A percentile compares a stretch with the other conserved stretches of the same genome.
These are phyloP conservation scores for Hirschioporus abietinus DNA, from an alignment of 768 basidiomycete species.

Conservation along the genomic window DNA sequence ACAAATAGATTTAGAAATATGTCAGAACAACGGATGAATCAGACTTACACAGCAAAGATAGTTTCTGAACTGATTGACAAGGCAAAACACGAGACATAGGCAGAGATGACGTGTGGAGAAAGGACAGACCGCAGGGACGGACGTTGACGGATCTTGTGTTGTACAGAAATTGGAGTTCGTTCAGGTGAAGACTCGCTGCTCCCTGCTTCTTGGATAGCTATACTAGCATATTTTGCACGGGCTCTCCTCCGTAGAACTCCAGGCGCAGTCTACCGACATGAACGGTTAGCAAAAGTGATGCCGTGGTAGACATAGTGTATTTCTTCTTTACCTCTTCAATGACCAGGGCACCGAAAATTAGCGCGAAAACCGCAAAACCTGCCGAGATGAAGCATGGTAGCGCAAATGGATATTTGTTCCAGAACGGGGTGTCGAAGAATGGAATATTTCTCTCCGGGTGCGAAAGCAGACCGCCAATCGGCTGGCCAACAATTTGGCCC, in stretches of 20 bases:
- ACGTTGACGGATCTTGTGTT: neutral
- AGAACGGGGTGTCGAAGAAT: slow-evolving; percentile 13
- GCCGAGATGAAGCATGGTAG: slow-evolving; percentile 19
- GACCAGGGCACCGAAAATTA: slow-evolving; percentile 14
- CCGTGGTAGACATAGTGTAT: neutral
- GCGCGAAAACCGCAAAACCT: slow-evolving; percentile 10
- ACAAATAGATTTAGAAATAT: neutral
- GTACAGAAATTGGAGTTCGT: neutral
- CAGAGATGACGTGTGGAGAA: slow-evolving; percentile 12
- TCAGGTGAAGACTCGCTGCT: neutral
- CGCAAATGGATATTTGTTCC: slow-evolving; percentile 16
- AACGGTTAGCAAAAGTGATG: neutral
- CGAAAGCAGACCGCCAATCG: slow-evolving; percentile 10
- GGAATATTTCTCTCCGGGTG: slow-evolving; percentile 12
- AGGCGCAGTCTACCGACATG: neutral
- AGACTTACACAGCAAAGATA: slow-evolving; percentile 10
- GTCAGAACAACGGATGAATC: neutral
- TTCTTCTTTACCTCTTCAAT: slow-evolving; percentile 16
- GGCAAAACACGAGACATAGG: slow-evolving; percentile 6
- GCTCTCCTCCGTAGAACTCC: neutral
- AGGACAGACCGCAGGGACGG: slow-evolving; percentile 5
- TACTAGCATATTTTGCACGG: neutral
- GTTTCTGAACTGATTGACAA: slow-evolving; percentile 9
- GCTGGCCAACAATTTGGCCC: slow-evolving; percentile 12
- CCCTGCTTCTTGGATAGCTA: neutral